phyloP scores from a whole-genome alignment of 2,329 filamentous ascomycete species.

The Proliferodiscus dingleyae region DNA sequence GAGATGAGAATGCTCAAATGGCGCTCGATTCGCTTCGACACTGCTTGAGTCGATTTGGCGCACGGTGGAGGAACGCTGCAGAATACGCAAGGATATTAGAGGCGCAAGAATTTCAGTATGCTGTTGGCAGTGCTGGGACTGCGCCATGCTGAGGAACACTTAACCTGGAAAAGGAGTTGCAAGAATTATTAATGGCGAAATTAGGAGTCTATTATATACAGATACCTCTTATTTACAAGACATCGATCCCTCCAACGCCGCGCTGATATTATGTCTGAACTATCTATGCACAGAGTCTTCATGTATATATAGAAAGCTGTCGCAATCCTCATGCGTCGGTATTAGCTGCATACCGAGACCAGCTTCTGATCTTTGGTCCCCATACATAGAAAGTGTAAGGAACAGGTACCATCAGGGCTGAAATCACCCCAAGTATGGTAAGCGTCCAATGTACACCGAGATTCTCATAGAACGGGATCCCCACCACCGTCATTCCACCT shows the following conservation, averaged over 20 bases:
- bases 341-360: slow-evolving; percentile 18
- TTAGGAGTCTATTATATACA: background rate
- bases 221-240: background rate
- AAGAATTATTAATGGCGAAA: background rate
- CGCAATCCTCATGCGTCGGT: slow-evolving; percentile 2
- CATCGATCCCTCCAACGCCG: background rate
- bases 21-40: slow-evolving; percentile 30
- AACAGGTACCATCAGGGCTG: slow-evolving; percentile 18
- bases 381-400: slow-evolving; percentile 18
- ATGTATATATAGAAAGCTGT: background rate
- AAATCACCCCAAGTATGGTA: slow-evolving; percentile 33
- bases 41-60: slow-evolving; percentile 28
- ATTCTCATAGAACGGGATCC: slow-evolving; percentile 35
- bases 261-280: no score
- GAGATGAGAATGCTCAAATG: slow-evolving; percentile 28
- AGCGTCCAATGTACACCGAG: slow-evolving; percentile 37
- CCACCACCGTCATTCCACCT: slow-evolving; percentile 32
- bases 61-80: slow-evolving; percentile 34
- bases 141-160: no score
- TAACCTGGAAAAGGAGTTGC: no score
- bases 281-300: background rate
- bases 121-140: slow-evolving; percentile 18
- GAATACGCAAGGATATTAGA: slow-evolving; percentile 35
- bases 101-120: slow-evolving; percentile 33
- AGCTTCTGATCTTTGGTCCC: slow-evolving; percentile 18